A percentile compares a stretch with the other conserved stretches of the same genome.
Conservation (phyloP, 495 filamentous ascomycete genomes). For the Bryoglossum gracile region DNA sequence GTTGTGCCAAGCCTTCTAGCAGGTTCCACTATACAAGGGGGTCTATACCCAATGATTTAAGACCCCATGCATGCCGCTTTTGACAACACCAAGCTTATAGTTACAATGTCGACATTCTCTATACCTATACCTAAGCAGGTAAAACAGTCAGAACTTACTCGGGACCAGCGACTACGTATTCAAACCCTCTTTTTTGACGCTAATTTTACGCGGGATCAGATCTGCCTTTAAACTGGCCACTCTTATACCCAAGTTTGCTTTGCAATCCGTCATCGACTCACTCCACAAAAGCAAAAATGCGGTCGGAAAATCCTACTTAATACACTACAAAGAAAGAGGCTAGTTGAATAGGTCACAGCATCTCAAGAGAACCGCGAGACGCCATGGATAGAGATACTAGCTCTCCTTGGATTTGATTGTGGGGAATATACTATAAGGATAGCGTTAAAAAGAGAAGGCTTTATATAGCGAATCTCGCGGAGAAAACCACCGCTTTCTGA, state of each 20-base stretch:
- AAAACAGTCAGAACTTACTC: constrained; percentile 14
- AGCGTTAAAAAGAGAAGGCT: constrained; percentile 28
- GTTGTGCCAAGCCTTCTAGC: too few relatives aligned
- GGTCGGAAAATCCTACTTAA: constrained; percentile 19
- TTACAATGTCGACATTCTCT: too few relatives aligned
- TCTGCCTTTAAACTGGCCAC: constrained; percentile 16
- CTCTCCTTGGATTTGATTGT: constrained; percentile 22
- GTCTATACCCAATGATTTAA: too few relatives aligned
- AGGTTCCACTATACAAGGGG: too few relatives aligned
- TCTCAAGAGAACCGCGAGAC: constrained; percentile 23
- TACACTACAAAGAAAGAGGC: constrained; percentile 19
- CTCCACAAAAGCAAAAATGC: constrained; percentile 20
- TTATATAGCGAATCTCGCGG: constrained; percentile 23
- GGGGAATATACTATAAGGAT: constrained; percentile 13
- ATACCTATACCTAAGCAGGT: too few relatives aligned
- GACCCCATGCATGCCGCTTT: too few relatives aligned
- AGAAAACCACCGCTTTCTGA: constrained; percentile 21
- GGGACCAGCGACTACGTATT: constrained; percentile 23
- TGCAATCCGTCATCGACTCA: constrained; percentile 17
- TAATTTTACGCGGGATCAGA: constrained; percentile 20
- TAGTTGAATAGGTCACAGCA: constrained; percentile 26
- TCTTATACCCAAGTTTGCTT: constrained; percentile 24
- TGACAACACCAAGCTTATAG: too few relatives aligned
- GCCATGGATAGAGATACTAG: constrained; percentile 24
- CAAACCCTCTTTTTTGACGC: constrained; percentile 18